A percentile compares a stretch with the other conserved stretches of the same genome.
phyloP scores from a whole-genome alignment of 345 rosid species.

The Gossypium raimondii region DNA sequence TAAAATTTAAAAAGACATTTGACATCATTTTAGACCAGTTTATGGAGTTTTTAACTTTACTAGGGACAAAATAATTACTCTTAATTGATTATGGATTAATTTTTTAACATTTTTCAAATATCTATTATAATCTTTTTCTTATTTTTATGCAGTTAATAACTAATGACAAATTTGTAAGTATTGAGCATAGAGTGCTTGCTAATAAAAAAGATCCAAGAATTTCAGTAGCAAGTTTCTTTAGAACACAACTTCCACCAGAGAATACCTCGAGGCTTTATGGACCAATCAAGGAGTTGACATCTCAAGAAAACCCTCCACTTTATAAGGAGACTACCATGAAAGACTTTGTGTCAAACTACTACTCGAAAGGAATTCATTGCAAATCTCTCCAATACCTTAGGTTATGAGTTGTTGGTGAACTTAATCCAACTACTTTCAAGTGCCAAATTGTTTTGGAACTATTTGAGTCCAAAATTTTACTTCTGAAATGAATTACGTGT shows the following conservation, averaged over 20 bases:
- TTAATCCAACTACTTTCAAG: no score
- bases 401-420: neutral
- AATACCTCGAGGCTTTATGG: slow-evolving; percentile 17
- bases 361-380: slow-evolving; percentile 7
- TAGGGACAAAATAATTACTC: no score
- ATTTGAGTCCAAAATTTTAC: no score
- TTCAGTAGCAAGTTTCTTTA: slow-evolving; percentile 13
- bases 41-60: no score
- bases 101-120: no score
- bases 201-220: neutral
- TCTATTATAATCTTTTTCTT: no score
- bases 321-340: slow-evolving; percentile 14
- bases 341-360: slow-evolving; percentile 8
- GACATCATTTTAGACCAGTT: no score
- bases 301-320: slow-evolving; percentile 21
- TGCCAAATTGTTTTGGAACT: no score
- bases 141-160: neutral
- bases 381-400: slow-evolving; percentile 2
- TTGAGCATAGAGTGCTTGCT: slow-evolving; percentile 4
- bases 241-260: slow-evolving; percentile 6
- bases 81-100: no score
- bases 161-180: slow-evolving; percentile 1
- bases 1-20: no score
- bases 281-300: slow-evolving; percentile 26
- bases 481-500: no score